These are phyloP conservation scores for Sporothrix curviconia DNA, from an alignment of 2,329 filamentous ascomycete genomes.

Conservation along the genomic window DNA sequence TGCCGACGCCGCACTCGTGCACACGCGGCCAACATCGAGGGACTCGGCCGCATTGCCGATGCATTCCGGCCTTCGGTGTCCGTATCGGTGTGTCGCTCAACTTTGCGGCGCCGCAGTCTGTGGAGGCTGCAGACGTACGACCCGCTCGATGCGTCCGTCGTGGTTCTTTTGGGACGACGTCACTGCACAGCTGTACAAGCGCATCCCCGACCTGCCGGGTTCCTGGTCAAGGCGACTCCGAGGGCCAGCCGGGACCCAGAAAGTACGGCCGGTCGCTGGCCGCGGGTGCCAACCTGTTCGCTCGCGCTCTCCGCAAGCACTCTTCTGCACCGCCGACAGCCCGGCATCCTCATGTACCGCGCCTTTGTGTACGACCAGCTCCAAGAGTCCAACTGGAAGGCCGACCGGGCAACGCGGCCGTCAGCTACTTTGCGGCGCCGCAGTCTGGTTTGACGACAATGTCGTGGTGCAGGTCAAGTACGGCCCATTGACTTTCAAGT, in stretches of 20 bases:
- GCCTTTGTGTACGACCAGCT: conserved; percentile 63
- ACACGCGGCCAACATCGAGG: conserved; percentile 50
- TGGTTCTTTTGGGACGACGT: conserved; percentile 57
- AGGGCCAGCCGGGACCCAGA: conserved; percentile 63
- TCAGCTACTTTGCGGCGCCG: conserved; percentile 58
- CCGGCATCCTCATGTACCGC: conserved; percentile 62
- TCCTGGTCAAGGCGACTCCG: conserved; percentile 69
- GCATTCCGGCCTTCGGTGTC: conserved; percentile 61
- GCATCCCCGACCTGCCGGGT: conserved; percentile 60
- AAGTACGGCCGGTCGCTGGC: conserved; percentile 65
- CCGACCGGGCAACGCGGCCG: conserved; percentile 62
- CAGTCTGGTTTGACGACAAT: conserved; percentile 63
- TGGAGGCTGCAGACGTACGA: conserved; percentile 57
- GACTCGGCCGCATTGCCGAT: conserved; percentile 56
- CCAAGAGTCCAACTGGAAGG: conserved; percentile 54
- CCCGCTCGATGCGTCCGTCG: conserved; percentile 53
- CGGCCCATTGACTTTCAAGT: conserved; percentile 71
- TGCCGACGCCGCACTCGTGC: conserved; percentile 53
- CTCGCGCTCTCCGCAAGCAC: conserved; percentile 48
- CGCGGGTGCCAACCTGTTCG: conserved; percentile 63
- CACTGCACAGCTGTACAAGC: conserved; percentile 51
- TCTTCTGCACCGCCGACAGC: too few relatives aligned
- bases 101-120: conserved; percentile 56
- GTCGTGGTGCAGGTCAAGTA: conserved; percentile 69
- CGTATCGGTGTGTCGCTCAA: conserved; percentile 60